Evolutionary conservation across 2,329 filamentous ascomycete genomes (phyloP).

Genomic region (Diplodia scrobiculata): DNA sequence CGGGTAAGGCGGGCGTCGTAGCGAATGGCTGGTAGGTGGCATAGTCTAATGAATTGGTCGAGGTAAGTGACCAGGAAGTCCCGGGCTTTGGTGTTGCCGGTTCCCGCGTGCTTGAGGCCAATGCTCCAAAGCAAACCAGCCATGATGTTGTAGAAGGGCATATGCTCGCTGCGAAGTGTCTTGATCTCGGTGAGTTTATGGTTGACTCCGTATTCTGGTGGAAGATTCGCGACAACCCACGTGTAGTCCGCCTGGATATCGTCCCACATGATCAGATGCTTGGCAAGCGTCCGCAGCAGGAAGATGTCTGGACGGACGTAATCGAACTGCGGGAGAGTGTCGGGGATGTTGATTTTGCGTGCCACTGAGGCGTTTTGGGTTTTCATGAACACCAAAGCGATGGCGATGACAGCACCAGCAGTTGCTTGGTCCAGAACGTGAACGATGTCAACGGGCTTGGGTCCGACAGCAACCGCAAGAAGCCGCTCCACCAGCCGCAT

Average conservation of each 20-base stretch:
- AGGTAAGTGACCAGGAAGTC: slow-evolving; percentile 83
- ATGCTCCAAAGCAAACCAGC: slow-evolving; percentile 79
- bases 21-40: slow-evolving; percentile 61
- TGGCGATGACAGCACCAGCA: slow-evolving; percentile 86
- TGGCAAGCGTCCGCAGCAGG: slow-evolving; percentile 82
- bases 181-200: slow-evolving; percentile 62
- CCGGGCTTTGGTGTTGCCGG: slow-evolving; percentile 65
- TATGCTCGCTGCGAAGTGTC: slow-evolving; percentile 73
- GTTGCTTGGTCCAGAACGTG: slow-evolving; percentile 92
- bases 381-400: slow-evolving; percentile 95
- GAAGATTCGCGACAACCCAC: slow-evolving; percentile 78
- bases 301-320: slow-evolving; percentile 93
- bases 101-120: slow-evolving; percentile 52
- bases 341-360: slow-evolving; percentile 88
- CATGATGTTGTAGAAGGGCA: slow-evolving; percentile 90
- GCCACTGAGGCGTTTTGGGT: slow-evolving; percentile 85
- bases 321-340: slow-evolving; percentile 88
- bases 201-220: slow-evolving; percentile 65
- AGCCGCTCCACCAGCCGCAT: slow-evolving; percentile 91
- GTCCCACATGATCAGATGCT: slow-evolving; percentile 91
- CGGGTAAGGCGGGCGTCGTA: slow-evolving; percentile 86
- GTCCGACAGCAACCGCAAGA: slow-evolving; percentile 79
- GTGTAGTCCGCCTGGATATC: slow-evolving; percentile 69
- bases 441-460: slow-evolving; percentile 87
- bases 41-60: slow-evolving; percentile 81